Base-by-base conservation (phyloP, 2,329 filamentous ascomycete species). In the Neospermospora avenae region DNA sequence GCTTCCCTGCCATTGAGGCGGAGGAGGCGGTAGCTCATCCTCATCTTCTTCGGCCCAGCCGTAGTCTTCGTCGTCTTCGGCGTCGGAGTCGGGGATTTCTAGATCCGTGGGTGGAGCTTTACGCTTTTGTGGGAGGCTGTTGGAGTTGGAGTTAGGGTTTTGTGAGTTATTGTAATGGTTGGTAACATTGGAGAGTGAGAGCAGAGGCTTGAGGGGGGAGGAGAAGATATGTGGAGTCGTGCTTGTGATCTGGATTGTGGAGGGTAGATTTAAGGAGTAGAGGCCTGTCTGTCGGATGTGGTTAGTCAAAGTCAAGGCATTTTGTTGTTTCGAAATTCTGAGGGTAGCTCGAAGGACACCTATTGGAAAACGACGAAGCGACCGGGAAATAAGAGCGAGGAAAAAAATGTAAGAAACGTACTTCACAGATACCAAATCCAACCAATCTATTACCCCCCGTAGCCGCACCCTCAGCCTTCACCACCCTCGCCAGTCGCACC, bases 21-120 rank as follows among this genome's bases (percentile, higher is more conserved):
- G 84, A 73, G 81, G 81, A 3, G 75, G 76, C 11, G 84, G 84
- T 67, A 86, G 75, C 54, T 81, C 79, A 58, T 82, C 81, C 59
- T 88, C 86, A 67, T 87, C 85, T 46, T 84, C 82, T 55, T 88
- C 83, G 41, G 81, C 82, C 88, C 88, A 91, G 14, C 86, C 87
- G 68, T 90, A 90, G 68, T 89, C 84, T 64, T 90, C 87, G 61
- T 88, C 85, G 16, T 80, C 78, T 65, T 71, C 68, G 31, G 81
- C 82, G 45, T 86, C 84, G 63, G 83, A 87, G 63, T 86, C 84
- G 2, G 82, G 79, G 48, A 86, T 77, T 67, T 86, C 84, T 52
- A 84, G 76, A 55, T 80, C 82, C 4, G 85, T 81, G 46, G 87
- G 81, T 35, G 77, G 77, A 56, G 88, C 77, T 71, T 91, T 84